Conservation (phyloP, 2,329 filamentous ascomycete genomes). For the Microsporum canis region DNA sequence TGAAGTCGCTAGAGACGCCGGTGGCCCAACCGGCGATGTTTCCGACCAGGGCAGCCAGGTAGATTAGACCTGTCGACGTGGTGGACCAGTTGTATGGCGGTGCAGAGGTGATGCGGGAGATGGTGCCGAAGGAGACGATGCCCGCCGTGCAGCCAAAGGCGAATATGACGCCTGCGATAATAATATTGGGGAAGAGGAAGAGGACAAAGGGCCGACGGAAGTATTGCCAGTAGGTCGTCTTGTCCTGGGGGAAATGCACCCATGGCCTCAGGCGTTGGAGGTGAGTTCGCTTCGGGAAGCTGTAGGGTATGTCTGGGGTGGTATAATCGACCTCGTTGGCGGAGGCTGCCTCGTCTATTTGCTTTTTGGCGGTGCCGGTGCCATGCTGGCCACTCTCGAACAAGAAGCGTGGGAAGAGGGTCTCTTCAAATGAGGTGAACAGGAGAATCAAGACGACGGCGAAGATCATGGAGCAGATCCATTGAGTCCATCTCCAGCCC, state of each 20-base stretch:
- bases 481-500: constrained; percentile 43
- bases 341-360: constrained; percentile 3
- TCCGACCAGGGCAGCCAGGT: constrained; percentile 20
- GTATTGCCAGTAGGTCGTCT: constrained; percentile 12
- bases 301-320: not conserved
- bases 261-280: constrained; percentile 1
- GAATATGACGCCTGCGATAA: constrained; percentile 22
- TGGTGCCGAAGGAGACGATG: constrained; percentile 24
- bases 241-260: constrained; percentile 4
- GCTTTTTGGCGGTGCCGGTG: not conserved
- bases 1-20: constrained; percentile 14
- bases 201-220: constrained; percentile 19
- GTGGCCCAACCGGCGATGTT: constrained; percentile 12
- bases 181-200: constrained; percentile 22
- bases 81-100: constrained; percentile 22
- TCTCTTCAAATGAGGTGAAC: constrained; percentile 52
- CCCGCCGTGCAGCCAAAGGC: constrained; percentile 23
- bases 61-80: constrained; percentile 19
- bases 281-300: not conserved
- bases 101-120: constrained; percentile 19
- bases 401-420: constrained; percentile 40
- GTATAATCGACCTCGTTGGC: constrained; percentile 4
- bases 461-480: constrained; percentile 45
- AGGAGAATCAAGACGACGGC: constrained; percentile 40
- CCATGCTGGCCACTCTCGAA: constrained; percentile 21